Conservation (phyloP, 345 rosid species). For the Arabidopsis suecica region DNA sequence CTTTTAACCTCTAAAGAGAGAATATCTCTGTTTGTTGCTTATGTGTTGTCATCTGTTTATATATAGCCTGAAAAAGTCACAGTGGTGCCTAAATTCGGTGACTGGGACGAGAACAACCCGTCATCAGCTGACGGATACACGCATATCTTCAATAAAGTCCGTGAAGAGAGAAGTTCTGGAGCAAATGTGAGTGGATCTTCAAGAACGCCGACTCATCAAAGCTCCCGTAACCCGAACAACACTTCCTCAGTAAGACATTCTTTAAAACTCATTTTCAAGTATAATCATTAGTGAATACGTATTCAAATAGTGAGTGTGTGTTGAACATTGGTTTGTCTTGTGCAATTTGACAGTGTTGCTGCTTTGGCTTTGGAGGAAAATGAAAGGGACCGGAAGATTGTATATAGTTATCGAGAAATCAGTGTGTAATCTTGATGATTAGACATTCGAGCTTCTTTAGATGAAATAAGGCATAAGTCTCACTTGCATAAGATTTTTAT, state of each 20-base stretch:
- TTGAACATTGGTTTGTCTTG: constrained; percentile 1
- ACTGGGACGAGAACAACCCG: constrained; percentile 87
- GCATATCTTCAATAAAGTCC: constrained; percentile 82
- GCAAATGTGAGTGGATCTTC: constrained; percentile 57
- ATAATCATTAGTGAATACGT: not conserved
- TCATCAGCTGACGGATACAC: constrained; percentile 88
- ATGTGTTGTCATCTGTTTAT: not conserved
- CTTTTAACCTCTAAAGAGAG: not conserved
- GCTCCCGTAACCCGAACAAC: constrained; percentile 32
- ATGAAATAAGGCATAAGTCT: constrained; percentile 28
- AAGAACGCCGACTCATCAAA: constrained; percentile 48
- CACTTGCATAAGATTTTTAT: constrained; percentile 27
- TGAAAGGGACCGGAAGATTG: constrained; percentile 44
- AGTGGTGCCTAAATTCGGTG: constrained; percentile 91
- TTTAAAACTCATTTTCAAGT: not conserved
- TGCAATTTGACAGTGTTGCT: constrained; percentile 41
- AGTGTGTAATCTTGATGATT: constrained; percentile 26
- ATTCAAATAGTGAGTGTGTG: not conserved
- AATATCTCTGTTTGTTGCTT: not conserved
- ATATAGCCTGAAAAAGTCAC: constrained; percentile 71
- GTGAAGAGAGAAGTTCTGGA: constrained; percentile 70
- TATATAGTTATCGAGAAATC: constrained; percentile 39
- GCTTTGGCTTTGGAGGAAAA: constrained; percentile 62
- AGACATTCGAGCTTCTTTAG: constrained; percentile 19
- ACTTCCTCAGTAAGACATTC: constrained; percentile 55